Percentiles rank a stretch among this genome's conserved stretches.
These are phyloP conservation scores for Bidens hawaiensis DNA, from an alignment of 140 eudicot species.

Conservation along the genomic window DNA sequence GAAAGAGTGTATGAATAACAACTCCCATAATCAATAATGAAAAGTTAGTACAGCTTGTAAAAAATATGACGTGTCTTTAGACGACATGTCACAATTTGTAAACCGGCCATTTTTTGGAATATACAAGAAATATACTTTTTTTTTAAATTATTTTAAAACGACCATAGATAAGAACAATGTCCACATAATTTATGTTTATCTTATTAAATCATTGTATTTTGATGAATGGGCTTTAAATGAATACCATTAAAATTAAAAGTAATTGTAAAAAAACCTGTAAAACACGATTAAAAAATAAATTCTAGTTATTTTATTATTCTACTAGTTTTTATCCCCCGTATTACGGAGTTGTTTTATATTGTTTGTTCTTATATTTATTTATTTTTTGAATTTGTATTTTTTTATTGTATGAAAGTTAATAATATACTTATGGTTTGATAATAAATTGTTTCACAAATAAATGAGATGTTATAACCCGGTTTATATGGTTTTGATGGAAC, in stretches of 20 bases:
- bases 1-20: neutral
- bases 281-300: neutral
- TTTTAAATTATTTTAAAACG: neutral
- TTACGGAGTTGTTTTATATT: too few relatives aligned
- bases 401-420: too few relatives aligned
- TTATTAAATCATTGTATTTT: neutral
- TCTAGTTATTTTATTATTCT: neutral
- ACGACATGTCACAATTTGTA: neutral
- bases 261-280: neutral
- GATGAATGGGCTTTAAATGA: neutral
- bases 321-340: neutral
- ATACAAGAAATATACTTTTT: neutral
- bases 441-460: too few relatives aligned
- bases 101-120: constrained; percentile 6
- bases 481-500: too few relatives aligned
- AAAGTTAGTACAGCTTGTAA: neutral
- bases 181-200: neutral
- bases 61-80: neutral
- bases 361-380: too few relatives aligned
- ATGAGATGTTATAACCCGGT: too few relatives aligned
- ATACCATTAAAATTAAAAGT: neutral
- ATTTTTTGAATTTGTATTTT: neutral
- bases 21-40: neutral
- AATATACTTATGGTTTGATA: too few relatives aligned
- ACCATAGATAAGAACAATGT: constrained; percentile 1